These are phyloP conservation scores for Xylariaceae sp. DNA, from an alignment of 2,329 filamentous ascomycete species.

Conservation along the genomic window DNA sequence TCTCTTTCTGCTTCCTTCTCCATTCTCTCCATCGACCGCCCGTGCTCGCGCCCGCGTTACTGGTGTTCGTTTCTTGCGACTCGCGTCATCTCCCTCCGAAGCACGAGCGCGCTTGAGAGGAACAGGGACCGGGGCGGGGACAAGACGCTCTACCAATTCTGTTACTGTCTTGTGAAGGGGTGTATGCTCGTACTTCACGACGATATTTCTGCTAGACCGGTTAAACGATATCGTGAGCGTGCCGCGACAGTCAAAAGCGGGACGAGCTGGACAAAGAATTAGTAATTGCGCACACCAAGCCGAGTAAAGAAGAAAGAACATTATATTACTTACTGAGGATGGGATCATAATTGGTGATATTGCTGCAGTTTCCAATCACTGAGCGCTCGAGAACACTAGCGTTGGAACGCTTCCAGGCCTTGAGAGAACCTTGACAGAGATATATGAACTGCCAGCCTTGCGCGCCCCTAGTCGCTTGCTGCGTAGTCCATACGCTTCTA, in stretches of 20 bases:
- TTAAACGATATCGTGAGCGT: constrained; percentile 46
- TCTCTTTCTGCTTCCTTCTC: constrained; percentile 26
- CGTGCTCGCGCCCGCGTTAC: constrained; percentile 21
- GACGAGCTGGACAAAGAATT: constrained; percentile 40
- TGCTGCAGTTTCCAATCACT: constrained; percentile 46
- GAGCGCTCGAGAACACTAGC: constrained; percentile 38
- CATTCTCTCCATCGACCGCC: constrained; percentile 27
- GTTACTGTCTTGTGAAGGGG: constrained; percentile 52
- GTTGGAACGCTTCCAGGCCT: constrained; percentile 46
- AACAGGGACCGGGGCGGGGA: constrained; percentile 36
- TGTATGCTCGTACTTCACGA: constrained; percentile 52
- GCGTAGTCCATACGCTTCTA: constrained; percentile 44
- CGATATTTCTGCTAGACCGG: constrained; percentile 42
- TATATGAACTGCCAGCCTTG: constrained; percentile 52
- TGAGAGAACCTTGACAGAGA: constrained; percentile 48
- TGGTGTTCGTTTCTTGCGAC: constrained; percentile 24
- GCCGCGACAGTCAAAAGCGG: constrained; percentile 56
- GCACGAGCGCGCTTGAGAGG: constrained; percentile 17
- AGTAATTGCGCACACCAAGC: constrained; percentile 7
- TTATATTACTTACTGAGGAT: constrained; percentile 36
- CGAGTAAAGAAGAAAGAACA: not conserved
- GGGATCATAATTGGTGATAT: constrained; percentile 42
- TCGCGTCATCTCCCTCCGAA: constrained; percentile 7
- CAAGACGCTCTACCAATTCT: constrained; percentile 44
- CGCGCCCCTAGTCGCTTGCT: constrained; percentile 39